Evolutionary conservation across 441 rosid genomes (phyloP).

Genomic region (Adansonia madagascariensis): DNA sequence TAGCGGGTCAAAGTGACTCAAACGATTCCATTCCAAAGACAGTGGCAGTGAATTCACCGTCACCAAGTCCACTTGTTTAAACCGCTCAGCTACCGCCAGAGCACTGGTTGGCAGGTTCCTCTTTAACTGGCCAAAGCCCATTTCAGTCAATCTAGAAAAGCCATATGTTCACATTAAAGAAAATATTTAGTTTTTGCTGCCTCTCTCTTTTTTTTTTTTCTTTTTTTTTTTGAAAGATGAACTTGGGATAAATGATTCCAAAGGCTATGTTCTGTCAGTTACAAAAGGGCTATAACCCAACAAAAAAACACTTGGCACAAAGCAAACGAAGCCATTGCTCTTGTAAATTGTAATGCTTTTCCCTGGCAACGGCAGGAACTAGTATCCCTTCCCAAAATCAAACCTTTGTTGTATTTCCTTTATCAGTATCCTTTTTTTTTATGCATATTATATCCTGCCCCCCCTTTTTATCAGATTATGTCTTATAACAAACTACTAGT

Average conservation of each 20-base stretch:
- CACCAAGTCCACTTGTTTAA: neutral
- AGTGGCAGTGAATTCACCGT: neutral
- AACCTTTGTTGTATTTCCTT: neutral
- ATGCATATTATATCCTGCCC: neutral
- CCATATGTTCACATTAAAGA: neutral
- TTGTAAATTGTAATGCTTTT: neutral
- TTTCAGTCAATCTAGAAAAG: slow-evolving; percentile 13
- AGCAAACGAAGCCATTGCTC: slow-evolving; percentile 8
- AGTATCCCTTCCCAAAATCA: neutral
- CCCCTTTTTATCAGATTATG: neutral
- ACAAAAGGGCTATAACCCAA: neutral
- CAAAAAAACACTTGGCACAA: slow-evolving; percentile 10
- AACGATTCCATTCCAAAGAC: neutral
- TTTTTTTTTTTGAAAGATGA: neutral
- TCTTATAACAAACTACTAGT: neutral
- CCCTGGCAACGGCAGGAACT: neutral
- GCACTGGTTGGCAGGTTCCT: neutral
- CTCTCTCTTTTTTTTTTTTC: too few relatives aligned
- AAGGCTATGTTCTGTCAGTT: slow-evolving; percentile 16
- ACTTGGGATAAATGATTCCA: slow-evolving; percentile 15
- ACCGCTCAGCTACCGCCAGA: neutral
- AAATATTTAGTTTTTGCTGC: neutral
- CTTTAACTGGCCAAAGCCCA: slow-evolving; percentile 11
- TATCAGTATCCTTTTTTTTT: neutral
- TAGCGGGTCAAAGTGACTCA: too few relatives aligned